Percentiles rank a stretch among this genome's conserved stretches.
Conservation (phyloP, 345 rosid genomes). For the Trapa incisa region DNA sequence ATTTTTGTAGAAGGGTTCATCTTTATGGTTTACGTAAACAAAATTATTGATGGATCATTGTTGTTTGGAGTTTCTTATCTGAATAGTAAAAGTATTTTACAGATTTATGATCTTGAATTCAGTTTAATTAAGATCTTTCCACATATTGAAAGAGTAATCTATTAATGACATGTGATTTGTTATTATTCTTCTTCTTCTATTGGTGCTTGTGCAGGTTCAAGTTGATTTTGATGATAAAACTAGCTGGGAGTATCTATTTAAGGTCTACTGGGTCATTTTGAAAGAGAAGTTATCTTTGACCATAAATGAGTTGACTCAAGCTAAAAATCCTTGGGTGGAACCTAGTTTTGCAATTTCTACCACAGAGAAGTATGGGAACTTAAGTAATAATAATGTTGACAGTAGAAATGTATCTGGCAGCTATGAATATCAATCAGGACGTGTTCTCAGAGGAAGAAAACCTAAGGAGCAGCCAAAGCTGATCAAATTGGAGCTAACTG, state of each 20-base stretch:
- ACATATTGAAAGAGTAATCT: not conserved
- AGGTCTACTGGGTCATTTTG: constrained; percentile 68
- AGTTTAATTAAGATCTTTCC: not conserved
- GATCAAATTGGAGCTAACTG: constrained; percentile 3
- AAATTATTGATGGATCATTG: not conserved
- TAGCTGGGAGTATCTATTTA: constrained; percentile 99
- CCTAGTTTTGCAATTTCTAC: constrained; percentile 20
- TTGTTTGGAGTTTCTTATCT: not conserved
- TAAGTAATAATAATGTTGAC: constrained; percentile 19
- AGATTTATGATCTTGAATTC: not conserved
- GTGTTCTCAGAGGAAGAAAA: constrained; percentile 45
- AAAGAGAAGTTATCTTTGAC: constrained; percentile 67
- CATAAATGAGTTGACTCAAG: constrained; percentile 53
- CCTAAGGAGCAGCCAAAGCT: constrained; percentile 21
- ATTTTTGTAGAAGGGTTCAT: not conserved
- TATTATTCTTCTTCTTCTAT: not conserved
- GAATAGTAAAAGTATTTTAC: not conserved
- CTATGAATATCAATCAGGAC: constrained; percentile 26
- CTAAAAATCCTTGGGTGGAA: constrained; percentile 71
- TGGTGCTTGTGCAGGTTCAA: constrained; percentile 48
- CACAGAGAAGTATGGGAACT: constrained; percentile 18
- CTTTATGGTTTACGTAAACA: not conserved
- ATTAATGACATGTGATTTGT: not conserved
- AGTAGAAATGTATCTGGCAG: constrained; percentile 18
- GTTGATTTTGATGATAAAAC: constrained; percentile 93